A percentile compares a stretch with the other conserved stretches of the same genome.
Conservation (phyloP, 2,329 filamentous ascomycete species). For the Diaporthe ampelina region DNA sequence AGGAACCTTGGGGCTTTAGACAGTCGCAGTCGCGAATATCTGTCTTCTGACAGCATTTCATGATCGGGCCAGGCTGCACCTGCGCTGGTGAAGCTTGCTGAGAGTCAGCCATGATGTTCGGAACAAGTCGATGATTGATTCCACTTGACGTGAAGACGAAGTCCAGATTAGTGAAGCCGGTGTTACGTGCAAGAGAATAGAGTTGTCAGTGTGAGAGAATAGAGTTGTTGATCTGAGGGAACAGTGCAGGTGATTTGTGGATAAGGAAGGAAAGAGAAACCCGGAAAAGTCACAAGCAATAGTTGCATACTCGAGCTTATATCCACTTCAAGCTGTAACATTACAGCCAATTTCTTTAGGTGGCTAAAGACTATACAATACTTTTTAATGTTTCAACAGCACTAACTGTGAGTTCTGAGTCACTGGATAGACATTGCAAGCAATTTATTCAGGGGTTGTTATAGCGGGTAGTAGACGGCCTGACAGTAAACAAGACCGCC, state of each 20-base stretch:
- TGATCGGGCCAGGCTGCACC: not conserved
- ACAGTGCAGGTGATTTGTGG: not conserved
- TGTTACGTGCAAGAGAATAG: not conserved
- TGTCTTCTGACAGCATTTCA: not conserved
- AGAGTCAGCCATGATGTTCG: not conserved
- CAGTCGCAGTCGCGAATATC: not conserved
- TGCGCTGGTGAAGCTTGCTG: not conserved
- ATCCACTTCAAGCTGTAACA: not conserved
- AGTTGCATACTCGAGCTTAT: not conserved
- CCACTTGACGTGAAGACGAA: not conserved
- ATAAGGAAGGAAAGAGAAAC: not conserved
- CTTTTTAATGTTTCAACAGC: not conserved
- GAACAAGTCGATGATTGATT: not conserved
- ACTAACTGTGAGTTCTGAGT: not conserved
- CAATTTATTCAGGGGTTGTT: not conserved
- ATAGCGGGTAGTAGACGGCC: not conserved
- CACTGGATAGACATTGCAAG: too few relatives aligned
- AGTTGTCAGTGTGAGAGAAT: not conserved
- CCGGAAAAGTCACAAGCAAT: not conserved
- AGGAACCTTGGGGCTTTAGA: not conserved
- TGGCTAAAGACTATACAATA: not conserved
- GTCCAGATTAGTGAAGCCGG: not conserved
- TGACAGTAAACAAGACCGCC: not conserved
- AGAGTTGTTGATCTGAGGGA: not conserved
- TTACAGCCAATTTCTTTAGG: not conserved